Base-by-base conservation (phyloP, 805 yeast species). In the Starmerella etchellsii region DNA sequence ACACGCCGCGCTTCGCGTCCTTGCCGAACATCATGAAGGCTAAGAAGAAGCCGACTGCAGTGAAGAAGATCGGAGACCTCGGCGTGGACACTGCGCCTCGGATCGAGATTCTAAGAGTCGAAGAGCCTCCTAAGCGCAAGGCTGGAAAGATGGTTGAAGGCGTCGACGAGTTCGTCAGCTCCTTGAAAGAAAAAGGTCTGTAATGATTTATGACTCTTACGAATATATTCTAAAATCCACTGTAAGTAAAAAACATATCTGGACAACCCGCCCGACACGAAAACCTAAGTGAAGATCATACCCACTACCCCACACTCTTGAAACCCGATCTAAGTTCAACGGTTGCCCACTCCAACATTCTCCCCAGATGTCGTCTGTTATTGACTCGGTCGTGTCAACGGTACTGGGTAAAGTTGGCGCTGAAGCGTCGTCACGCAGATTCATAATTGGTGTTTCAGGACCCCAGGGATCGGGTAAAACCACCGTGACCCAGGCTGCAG, bases 11-110 rank as follows among this genome's bases (percentile, higher is more conserved):
- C 54, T 91, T 84, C 56, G 95, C 94, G n/a, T 75, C 94, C 13
- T 70, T 91, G 57, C 96, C 95, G 46, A 91, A 88, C 61, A 74
- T 87, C 67, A 91, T 91, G 97, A 91, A 91, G 69, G 97, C 97
- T 41, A 91, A 91, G 69, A 87, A 87, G 74, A 87, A 84, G 69
- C 95, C 95, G 3, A 68, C 87, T 59, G 83, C 76, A 52, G 68
- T 74, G 56, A 60, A 73, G 61, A 71, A 65, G 60, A 62, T 77
- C 18, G 66, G 57, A n/a, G 93, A 81, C 52, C 71, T 82, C 45
- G 81, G 78, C n/a, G 69, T 80, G 26, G 81, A 78, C 33, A 57
- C 75, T 10, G 60, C 71, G 25, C 70, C 73, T 28, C 73, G 88
- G 54, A 63, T 87, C 45, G 76, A 81, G 57, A 67, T 76, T 2